These are phyloP conservation scores for Diversispora eburnea DNA, from an alignment of 192 early-diverging fungal genomes.

Conservation along the genomic window DNA sequence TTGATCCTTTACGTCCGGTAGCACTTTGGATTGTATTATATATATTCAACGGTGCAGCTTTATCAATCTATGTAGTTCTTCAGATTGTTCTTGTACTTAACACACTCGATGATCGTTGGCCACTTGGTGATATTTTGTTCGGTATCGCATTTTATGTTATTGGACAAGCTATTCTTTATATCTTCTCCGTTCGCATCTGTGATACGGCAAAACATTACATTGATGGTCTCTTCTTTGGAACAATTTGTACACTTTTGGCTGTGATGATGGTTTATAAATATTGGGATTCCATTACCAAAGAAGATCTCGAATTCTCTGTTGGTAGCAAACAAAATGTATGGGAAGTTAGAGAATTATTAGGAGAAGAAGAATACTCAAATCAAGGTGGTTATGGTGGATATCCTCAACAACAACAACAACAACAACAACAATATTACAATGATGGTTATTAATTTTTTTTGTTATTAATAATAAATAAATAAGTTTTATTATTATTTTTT, in stretches of 20 bases:
- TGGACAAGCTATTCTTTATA: conserved; percentile 68
- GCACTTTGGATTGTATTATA: conserved; percentile 73
- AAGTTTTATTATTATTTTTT: no score
- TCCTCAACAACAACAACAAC: not conserved
- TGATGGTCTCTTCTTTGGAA: conserved; percentile 88
- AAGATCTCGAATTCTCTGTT: conserved; percentile 87
- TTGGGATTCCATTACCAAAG: conserved; percentile 91
- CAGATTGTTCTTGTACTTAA: conserved; percentile 84
- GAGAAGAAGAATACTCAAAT: conserved; percentile 41
- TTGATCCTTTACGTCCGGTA: conserved; percentile 50
- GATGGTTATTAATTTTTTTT: no score
- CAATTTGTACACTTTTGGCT: conserved; percentile 70
- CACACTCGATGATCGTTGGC: conserved; percentile 84
- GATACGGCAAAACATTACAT: conserved; percentile 80
- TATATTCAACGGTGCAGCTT: conserved; percentile 64
- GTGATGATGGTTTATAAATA: conserved; percentile 97
- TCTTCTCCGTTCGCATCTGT: conserved; percentile 69
- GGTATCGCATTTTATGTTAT: conserved; percentile 71
- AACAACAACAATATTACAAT: not conserved
- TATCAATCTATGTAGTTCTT: conserved; percentile 72
- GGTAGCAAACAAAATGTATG: conserved; percentile 79
- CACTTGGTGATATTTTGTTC: conserved; percentile 79
- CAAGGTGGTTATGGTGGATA: conserved; percentile 9
- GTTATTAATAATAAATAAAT: no score
- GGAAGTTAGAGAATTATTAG: conserved; percentile 72